Conservation (phyloP, 257 asterid species). For the Fraxinus pennsylvanica region DNA sequence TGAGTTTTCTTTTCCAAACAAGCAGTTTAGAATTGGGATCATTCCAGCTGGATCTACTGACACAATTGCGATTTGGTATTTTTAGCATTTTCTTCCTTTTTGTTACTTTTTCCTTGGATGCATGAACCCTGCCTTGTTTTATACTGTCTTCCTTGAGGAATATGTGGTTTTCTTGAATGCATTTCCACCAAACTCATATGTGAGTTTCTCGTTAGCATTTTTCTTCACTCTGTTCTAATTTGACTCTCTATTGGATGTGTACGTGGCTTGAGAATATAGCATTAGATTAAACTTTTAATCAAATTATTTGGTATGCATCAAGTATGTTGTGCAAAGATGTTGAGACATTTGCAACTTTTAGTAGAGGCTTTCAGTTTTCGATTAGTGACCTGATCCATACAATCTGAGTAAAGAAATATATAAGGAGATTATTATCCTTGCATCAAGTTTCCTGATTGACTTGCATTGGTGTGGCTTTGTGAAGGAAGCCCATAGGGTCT, state of each 20-base stretch:
- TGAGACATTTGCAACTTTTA: neutral
- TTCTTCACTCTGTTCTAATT: neutral
- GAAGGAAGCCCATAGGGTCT: neutral
- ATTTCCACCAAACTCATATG: slow-evolving; percentile 1
- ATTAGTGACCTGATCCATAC: neutral
- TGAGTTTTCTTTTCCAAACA: slow-evolving; percentile 66
- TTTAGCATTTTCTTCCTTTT: slow-evolving; percentile 23
- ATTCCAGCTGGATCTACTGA: slow-evolving; percentile 99
- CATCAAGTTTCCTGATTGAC: neutral
- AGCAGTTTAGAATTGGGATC: slow-evolving; percentile 81
- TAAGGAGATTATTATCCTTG: neutral
- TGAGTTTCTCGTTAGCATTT: neutral
- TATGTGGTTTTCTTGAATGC: slow-evolving; percentile 9
- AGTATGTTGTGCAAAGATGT: neutral
- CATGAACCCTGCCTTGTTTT: neutral
- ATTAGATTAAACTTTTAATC: neutral
- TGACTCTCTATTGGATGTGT: neutral
- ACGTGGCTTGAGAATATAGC: neutral
- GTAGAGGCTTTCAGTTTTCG: neutral
- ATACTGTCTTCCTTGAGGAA: slow-evolving; percentile 2
- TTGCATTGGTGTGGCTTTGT: neutral
- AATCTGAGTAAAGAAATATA: neutral
- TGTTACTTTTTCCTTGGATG: slow-evolving; percentile 5
- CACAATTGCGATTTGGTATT: slow-evolving; percentile 87
- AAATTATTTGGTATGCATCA: neutral